Percentiles rank a stretch among this genome's conserved stretches.
Evolutionary conservation across 1,284 basidiomycete genomes (phyloP).

Genomic region (Moesziomyces sp.): DNA sequence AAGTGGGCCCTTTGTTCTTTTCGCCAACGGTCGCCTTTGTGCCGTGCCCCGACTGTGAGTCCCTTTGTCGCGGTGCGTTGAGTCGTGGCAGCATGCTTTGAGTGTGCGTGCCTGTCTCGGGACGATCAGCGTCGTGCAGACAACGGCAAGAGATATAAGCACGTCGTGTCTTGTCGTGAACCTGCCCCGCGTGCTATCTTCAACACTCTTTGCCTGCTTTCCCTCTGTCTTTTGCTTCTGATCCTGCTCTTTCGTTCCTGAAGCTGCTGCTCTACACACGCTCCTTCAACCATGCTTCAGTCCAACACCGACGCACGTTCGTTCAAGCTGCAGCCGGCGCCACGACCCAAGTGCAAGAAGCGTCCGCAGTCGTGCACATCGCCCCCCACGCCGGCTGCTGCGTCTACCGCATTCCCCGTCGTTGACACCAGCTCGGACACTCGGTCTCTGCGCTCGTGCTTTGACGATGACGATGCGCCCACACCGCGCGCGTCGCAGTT

Average conservation of each 20-base stretch:
- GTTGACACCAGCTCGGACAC: neutral
- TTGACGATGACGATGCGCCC: conserved; percentile 18
- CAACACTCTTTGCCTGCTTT: too few relatives aligned
- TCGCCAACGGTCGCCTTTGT: neutral
- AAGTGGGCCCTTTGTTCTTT: neutral
- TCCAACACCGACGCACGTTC: conserved; percentile 19
- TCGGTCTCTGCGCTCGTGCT: conserved; percentile 12
- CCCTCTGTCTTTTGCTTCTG: too few relatives aligned
- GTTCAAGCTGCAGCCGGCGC: conserved; percentile 43
- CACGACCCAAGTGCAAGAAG: conserved; percentile 33
- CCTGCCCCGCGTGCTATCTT: too few relatives aligned
- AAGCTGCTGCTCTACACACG: neutral
- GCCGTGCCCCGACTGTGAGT: too few relatives aligned
- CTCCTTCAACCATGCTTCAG: conserved; percentile 18
- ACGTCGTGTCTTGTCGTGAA: too few relatives aligned
- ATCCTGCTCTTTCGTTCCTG: neutral
- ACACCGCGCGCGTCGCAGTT: conserved; percentile 18
- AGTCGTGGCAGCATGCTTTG: too few relatives aligned
- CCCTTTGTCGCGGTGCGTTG: too few relatives aligned
- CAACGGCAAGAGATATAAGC: too few relatives aligned
- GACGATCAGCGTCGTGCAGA: too few relatives aligned
- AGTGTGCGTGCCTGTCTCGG: too few relatives aligned
- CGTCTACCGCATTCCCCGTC: neutral
- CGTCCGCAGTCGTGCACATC: conserved; percentile 4
- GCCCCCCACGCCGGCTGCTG: too few relatives aligned